Base-by-base conservation (phyloP, 148 eudicot species). In the Cornus suecica region DNA sequence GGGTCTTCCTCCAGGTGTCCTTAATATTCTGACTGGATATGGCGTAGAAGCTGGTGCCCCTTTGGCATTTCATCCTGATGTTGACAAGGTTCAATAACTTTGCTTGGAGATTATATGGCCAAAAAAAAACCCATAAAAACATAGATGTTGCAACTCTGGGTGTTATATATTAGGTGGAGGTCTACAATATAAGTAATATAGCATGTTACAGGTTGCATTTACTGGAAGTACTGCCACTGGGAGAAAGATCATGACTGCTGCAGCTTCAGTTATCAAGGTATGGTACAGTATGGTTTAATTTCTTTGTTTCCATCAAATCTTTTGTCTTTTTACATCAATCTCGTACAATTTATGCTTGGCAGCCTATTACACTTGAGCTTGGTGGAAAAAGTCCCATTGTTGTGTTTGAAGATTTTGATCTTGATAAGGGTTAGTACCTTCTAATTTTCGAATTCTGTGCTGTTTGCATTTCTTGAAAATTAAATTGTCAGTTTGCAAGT, bases 321-420 rank as follows among this genome's bases (percentile, higher is more conserved):
- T 41, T 71, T 71, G 13, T 10, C 3, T 14, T 63, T n/a, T 73
- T 31, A 41, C 54, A 51, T 72, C 29, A 20, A 45, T 68, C 69
- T 84, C 45, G 71, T 42, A 32, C 60, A 51, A 26, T 60, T 16
- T 74, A 72, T 63, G n/a, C 67, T 54, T 81, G 81, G 80, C 97
- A 96, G 99, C 99, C 98, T 32, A 91, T 96, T 79, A 84, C 93
- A 67, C 88, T 96, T 79, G 99, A 96, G 81, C 99, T 96, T 78
- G 99, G 99, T 74, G 99, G 99, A 68, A 96, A 96, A 87, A 96
- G 99, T 81, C 99, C 99, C 64, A 91, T 96, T 71, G 69, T 96
- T 45, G 91, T 96, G 66, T 96, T 96, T 87, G 97, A 96, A 72
- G 99, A 96, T 85, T 92, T 93, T 71, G 99, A 93, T 65, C 86